Base-by-base conservation (phyloP, 768 basidiomycete genomes). In the Tylopilus vinaceipallidus region DNA sequence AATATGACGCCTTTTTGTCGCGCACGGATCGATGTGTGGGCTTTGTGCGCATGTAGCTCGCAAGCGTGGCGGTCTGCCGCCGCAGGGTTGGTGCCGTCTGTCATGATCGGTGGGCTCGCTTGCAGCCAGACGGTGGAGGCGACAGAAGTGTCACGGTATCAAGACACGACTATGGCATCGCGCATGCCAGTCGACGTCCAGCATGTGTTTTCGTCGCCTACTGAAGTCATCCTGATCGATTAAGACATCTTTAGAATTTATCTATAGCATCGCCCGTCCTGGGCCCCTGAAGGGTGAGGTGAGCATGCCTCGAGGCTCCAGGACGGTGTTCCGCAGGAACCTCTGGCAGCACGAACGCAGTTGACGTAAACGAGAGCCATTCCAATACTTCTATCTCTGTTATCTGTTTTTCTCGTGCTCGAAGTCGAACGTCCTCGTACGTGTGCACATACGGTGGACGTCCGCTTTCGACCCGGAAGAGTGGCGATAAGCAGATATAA, bases 321-420 rank as follows among this genome's bases (percentile, higher is more conserved):
- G 54, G 41, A 44, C 14, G 55, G 42, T 33, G 35, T 33, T 20
- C 50, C 24, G 36, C 17, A 33, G 27, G 23, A 27, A 26, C 24
- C 33, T 26, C 14, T 9, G 27, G 27, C 27, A 26, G 16, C 12
- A 13, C 29, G 39, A n/a, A 22, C 13, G 2, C 24, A 34, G 45
- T 44, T 53, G 55, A 55, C 54, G 54, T 55, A 55, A 55, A 8
- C 13, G 27, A n/a, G n/a, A n/a, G n/a, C n/a, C n/a, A n/a, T n/a
- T n/a, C n/a, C n/a, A n/a, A n/a, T n/a, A 14, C 54, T 49, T 55
- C 54, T 40, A 56, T 50, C 47, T 41, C 40, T 5, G 42, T 19
- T 40, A 30, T 53, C 42, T 27, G 38, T n/a, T n/a, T n/a, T n/a
- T 50, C 19, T 34, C 29, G 20, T 38, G 37, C 37, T 22, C n/a